Percentiles rank a stretch among this genome's conserved stretches.
phyloP scores from a whole-genome alignment of 345 rosid species.

The Abelmoschus esculentus region DNA sequence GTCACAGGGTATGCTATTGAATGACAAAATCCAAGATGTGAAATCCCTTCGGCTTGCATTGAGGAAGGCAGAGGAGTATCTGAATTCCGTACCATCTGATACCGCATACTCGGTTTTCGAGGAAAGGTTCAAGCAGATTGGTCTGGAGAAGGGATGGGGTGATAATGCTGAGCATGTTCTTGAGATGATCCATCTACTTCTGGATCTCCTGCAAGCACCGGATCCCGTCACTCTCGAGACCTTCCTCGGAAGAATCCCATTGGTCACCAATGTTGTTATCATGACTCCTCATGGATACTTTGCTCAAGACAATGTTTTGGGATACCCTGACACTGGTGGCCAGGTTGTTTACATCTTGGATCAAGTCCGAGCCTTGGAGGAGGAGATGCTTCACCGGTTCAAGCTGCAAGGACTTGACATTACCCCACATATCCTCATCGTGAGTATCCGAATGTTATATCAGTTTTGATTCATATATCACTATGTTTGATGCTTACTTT shows the following conservation, averaged over 20 bases:
- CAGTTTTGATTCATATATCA: not conserved
- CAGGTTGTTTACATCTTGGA: constrained; percentile 97
- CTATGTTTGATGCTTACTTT: not conserved
- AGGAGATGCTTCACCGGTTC: constrained; percentile 79
- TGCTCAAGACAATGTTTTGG: constrained; percentile 91
- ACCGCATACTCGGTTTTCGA: constrained; percentile 58
- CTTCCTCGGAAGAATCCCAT: constrained; percentile 75
- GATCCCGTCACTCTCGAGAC: constrained; percentile 86
- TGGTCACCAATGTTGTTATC: constrained; percentile 89
- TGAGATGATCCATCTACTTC: constrained; percentile 74
- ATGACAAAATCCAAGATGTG: constrained; percentile 53
- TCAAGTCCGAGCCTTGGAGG: constrained; percentile 94
- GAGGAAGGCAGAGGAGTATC: constrained; percentile 87
- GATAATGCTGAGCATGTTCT: constrained; percentile 66
- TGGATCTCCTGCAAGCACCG: constrained; percentile 93
- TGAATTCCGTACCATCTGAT: constrained; percentile 32
- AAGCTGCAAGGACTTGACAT: constrained; percentile 84
- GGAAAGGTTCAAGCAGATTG: constrained; percentile 75
- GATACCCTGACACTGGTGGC: constrained; percentile 97
- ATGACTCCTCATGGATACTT: constrained; percentile 94
- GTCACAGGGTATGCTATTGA: constrained; percentile 67
- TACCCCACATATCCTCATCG: constrained; percentile 81
- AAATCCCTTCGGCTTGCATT: constrained; percentile 51
- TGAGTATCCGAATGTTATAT: constrained; percentile 23
- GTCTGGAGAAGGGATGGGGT: constrained; percentile 95